phyloP scores from a whole-genome alignment of 2,329 filamentous ascomycete genomes.

The Fusarium mexicanum region DNA sequence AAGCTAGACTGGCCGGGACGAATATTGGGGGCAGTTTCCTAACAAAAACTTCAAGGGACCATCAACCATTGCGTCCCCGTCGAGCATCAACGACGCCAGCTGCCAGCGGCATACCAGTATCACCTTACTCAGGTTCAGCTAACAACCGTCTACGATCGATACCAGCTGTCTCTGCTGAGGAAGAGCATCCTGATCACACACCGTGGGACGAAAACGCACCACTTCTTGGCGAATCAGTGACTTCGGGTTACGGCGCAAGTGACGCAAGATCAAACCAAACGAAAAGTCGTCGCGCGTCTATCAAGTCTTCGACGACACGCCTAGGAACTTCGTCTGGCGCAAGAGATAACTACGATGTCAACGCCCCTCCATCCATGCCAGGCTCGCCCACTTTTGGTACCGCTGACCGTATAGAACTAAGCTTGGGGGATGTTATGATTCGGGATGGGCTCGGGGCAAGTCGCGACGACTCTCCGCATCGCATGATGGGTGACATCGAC shows the following conservation, averaged over 20 bases:
- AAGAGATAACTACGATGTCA: slow-evolving; percentile 67
- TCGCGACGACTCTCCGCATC: slow-evolving; percentile 45
- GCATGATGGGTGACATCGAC: slow-evolving; percentile 46
- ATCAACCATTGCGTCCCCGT: slow-evolving; percentile 70
- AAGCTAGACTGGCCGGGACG: slow-evolving; percentile 34
- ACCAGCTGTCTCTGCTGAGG: slow-evolving; percentile 52
- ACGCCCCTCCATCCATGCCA: slow-evolving; percentile 75
- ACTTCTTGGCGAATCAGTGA: slow-evolving; percentile 57
- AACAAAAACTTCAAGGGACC: slow-evolving; percentile 55
- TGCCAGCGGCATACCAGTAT: slow-evolving; percentile 47
- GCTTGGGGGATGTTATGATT: slow-evolving; percentile 76
- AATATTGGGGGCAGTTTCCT: background rate
- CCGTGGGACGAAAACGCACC: slow-evolving; percentile 62
- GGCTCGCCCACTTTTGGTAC: slow-evolving; percentile 66
- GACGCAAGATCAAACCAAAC: slow-evolving; percentile 49
- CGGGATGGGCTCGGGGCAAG: slow-evolving; percentile 67
- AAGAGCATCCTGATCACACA: slow-evolving; percentile 59
- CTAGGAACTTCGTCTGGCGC: slow-evolving; percentile 46
- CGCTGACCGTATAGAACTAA: slow-evolving; percentile 61
- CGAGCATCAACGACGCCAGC: slow-evolving; percentile 62
- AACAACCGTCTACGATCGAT: slow-evolving; percentile 51
- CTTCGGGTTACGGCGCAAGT: slow-evolving; percentile 55
- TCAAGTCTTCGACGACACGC: slow-evolving; percentile 61
- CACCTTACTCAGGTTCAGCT: slow-evolving; percentile 41
- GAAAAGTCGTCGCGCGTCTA: slow-evolving; percentile 59